Evolutionary conservation across 768 basidiomycete species (phyloP).

Genomic region (Amanita thiersii): DNA sequence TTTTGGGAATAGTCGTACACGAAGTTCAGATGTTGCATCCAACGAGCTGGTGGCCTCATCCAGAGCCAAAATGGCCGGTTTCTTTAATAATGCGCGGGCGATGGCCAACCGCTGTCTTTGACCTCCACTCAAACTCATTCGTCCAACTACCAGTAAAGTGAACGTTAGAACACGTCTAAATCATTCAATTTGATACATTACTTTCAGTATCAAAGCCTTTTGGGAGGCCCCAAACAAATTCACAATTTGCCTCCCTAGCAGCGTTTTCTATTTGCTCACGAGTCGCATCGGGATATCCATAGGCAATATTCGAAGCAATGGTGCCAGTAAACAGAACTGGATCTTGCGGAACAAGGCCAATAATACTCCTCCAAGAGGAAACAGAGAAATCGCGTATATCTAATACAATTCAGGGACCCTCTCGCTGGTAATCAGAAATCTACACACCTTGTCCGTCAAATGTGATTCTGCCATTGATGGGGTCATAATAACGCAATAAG

Average conservation of each 20-base stretch:
- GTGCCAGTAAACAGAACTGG: slow-evolving; percentile 88
- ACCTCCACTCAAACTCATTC: slow-evolving; percentile 67
- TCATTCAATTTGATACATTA: slow-evolving; percentile 26
- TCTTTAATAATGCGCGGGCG: slow-evolving; percentile 81
- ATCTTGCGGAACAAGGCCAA: slow-evolving; percentile 95
- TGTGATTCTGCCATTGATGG: slow-evolving; percentile 70
- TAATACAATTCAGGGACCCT: slow-evolving; percentile 17
- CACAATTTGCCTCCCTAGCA: slow-evolving; percentile 88
- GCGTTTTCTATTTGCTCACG: slow-evolving; percentile 82
- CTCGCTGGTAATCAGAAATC: background rate
- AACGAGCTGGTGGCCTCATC: slow-evolving; percentile 88
- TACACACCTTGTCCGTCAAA: slow-evolving; percentile 76
- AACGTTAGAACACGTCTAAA: background rate
- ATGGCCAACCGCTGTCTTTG: slow-evolving; percentile 79
- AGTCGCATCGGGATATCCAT: slow-evolving; percentile 68
- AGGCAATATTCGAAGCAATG: slow-evolving; percentile 92
- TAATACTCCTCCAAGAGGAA: slow-evolving; percentile 79
- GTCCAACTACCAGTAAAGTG: slow-evolving; percentile 39
- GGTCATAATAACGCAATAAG: slow-evolving; percentile 84
- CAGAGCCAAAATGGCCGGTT: slow-evolving; percentile 79
- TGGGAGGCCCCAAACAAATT: slow-evolving; percentile 93
- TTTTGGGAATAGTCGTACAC: slow-evolving; percentile 31
- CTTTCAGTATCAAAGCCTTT: slow-evolving; percentile 91
- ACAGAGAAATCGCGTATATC: slow-evolving; percentile 85
- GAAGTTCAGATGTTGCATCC: slow-evolving; percentile 82